phyloP scores from a whole-genome alignment of 345 rosid species.

The Rhizophora apiculata region DNA sequence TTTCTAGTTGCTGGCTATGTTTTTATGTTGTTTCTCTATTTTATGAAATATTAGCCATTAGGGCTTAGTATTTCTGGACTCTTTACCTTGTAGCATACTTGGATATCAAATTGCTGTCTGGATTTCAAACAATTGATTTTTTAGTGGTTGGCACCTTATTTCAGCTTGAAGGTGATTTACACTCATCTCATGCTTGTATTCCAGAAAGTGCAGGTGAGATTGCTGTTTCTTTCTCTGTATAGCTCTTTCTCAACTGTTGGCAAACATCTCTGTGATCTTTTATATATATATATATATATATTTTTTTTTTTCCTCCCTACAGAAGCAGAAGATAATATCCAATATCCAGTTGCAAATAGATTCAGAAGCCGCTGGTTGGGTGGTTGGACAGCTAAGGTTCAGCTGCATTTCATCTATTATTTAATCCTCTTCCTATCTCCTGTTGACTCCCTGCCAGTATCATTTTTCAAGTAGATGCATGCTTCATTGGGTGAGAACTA shows the following conservation, averaged over 20 bases:
- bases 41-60: no score
- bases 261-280: background rate
- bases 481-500: slow-evolving; percentile 1
- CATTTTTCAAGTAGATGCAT: background rate
- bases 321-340: slow-evolving; percentile 21
- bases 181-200: slow-evolving; percentile 16
- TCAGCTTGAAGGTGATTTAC: slow-evolving; percentile 27
- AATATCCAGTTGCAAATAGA: slow-evolving; percentile 16
- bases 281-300: no score
- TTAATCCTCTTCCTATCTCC: slow-evolving; percentile 1
- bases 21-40: no score
- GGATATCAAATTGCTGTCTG: background rate
- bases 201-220: slow-evolving; percentile 29
- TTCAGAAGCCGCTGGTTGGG: slow-evolving; percentile 43
- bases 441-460: background rate
- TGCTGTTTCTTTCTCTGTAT: slow-evolving; percentile 1
- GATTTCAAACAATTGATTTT: slow-evolving; percentile 19
- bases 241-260: background rate
- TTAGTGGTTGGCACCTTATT: slow-evolving; percentile 8
- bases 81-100: slow-evolving; percentile 1
- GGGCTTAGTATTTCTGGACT: slow-evolving; percentile 3
- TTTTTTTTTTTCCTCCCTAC: background rate
- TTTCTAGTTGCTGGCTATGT: no score
- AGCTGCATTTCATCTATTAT: slow-evolving; percentile 10
- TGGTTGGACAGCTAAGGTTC: slow-evolving; percentile 39